Evolutionary conservation across 2,329 filamentous ascomycete genomes (phyloP).

Genomic region (Colletotrichum scovillei): DNA sequence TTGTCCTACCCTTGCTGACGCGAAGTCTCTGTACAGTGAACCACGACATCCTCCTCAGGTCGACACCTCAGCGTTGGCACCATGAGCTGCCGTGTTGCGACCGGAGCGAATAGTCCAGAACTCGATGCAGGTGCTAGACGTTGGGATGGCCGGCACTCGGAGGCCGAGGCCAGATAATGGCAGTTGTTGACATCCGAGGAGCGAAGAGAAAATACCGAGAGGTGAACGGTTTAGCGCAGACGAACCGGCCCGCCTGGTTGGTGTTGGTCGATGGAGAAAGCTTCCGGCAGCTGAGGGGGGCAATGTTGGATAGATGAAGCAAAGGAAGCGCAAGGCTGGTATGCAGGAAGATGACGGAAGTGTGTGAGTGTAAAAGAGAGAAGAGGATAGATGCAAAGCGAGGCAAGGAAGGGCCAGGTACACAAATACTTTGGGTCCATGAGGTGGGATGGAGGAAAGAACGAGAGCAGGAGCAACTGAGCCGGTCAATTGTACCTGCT

Average conservation of each 20-base stretch:
- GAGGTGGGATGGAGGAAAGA: not conserved
- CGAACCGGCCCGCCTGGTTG: not conserved
- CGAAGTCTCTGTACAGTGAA: not conserved
- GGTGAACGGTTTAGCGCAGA: not conserved
- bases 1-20: not conserved
- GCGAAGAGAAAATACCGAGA: not conserved
- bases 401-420: conserved; percentile 3
- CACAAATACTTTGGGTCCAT: not conserved
- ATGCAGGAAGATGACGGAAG: not conserved
- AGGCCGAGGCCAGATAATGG: not conserved
- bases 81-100: not conserved
- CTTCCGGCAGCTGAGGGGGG: not conserved
- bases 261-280: conserved; percentile 2
- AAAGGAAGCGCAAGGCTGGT: not conserved
- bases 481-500: not conserved
- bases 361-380: not conserved
- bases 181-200: not conserved
- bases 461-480: not conserved
- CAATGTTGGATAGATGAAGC: not conserved
- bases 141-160: not conserved
- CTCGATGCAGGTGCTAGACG: not conserved
- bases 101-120: not conserved
- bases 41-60: not conserved
- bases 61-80: not conserved
- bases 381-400: not conserved